Base-by-base conservation (phyloP, 2,329 filamentous ascomycete species). In the Pestalotiopsis sp. region DNA sequence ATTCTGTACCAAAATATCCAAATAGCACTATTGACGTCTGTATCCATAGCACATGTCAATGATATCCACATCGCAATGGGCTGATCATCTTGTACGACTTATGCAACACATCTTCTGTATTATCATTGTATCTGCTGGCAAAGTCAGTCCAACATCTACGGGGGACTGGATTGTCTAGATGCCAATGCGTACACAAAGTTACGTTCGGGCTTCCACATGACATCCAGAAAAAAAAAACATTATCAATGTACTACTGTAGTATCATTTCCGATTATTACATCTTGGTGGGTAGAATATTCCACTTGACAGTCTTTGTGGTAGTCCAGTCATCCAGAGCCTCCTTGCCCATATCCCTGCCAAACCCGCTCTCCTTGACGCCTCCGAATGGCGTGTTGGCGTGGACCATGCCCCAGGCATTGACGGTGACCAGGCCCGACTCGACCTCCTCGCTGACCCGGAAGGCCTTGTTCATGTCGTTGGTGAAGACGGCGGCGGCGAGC, bases 281-380 rank as follows among this genome's bases (percentile, higher is more conserved):
- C 31, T 62, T 62, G 5, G 36, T 39, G 12, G 59, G 59, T n/a
- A 62, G n/a, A 39, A 62, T 62, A 17, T 62, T 62, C 59, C 59
- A 62, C 31, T 62, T 62, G 59, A 62, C 59, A 17, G 59, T 62
- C 59, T 62, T 62, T 31, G 59, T 62, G 14, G 36, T 36, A 5
- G 59, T 62, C 59, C 59, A 62, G 31, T 62, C 59, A 31, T 62
- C 59, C 13, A 62, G n/a, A 4, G 59, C 59, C 17, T 66, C 64
- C 25, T 66, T 58, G 25, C 64, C 64, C 27, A 25, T 31, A 14
- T 66, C 64, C 49, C 27, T 66, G 12, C 64, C 64, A n/a, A 31
- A 58, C 3, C 64, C 64, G 9, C 45, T 57, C 49, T 66, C 49
- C 31, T 66, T 66, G 0, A 66, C 45, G 20, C 64, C 64, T 17